Base-by-base conservation (phyloP, 176 grass and related monocot genomes). In the Saccharum spontaneum region DNA sequence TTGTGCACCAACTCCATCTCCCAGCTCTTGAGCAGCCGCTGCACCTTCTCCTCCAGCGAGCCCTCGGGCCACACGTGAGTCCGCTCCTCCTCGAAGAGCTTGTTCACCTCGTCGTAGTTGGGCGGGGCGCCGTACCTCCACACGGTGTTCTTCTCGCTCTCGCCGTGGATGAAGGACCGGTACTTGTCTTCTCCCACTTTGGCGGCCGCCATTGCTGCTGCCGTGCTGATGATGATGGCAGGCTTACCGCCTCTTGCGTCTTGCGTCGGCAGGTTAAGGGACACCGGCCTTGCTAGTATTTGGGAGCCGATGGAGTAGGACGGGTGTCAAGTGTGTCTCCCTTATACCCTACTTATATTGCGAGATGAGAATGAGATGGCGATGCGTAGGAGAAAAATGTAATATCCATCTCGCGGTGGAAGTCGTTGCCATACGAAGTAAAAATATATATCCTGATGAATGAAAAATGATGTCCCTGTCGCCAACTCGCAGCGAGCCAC, bases 1-100 rank as follows among this genome's bases (percentile, higher is more conserved):
- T 97, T 97, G 86, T 94, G 94, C 22, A 89, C n/a, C 0, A 92
- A 8, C 86, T 94, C 94, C 92, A 94, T 97, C 67, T 97, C 94
- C 83, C 81, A 97, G 7, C 88, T 85, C 83, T 97, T 97, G 67
- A 97, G 81, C 86, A 94, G 5, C 7, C 91, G 76, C 64, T 94
- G 92, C 24, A 94, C 94, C 77, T 82, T 86, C 83, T 97, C 94
- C 37, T 97, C 94, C 5, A 89, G 59, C 8, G 90, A 90, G 16
- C 90, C 94, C 77, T 92, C 82, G 0, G 90, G 59, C 94, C 94
- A 97, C 65, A 62, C 87, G 49, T 86, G 54, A 1, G 94, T 97
- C 64, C 94, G 46, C 40, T 87, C 94, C 3, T 83, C 94, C 76
- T 97, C 92, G 66, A 97, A 97, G 36, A 94, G 92, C 83, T 89